Evolutionary conservation across 345 rosid genomes (phyloP).

Genomic region (Arabis hirsuta): DNA sequence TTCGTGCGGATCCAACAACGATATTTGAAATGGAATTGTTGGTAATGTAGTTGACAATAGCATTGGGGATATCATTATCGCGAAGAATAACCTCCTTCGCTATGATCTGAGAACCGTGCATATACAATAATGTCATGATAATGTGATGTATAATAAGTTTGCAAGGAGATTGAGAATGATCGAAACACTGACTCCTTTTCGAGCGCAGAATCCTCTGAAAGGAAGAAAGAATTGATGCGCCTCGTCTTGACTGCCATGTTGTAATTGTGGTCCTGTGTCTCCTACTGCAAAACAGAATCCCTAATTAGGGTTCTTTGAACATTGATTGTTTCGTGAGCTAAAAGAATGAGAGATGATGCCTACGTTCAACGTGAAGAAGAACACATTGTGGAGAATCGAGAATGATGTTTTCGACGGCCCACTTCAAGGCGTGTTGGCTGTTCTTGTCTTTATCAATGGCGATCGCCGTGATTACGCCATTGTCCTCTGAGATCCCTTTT

Average conservation of each 20-base stretch:
- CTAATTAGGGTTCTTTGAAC: slow-evolving; percentile 13
- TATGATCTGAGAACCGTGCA: slow-evolving; percentile 49
- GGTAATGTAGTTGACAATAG: slow-evolving; percentile 51
- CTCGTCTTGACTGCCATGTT: slow-evolving; percentile 49
- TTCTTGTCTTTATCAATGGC: slow-evolving; percentile 82
- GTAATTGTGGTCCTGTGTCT: slow-evolving; percentile 40
- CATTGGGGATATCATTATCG: slow-evolving; percentile 58
- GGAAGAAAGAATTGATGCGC: slow-evolving; percentile 59
- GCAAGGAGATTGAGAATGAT: slow-evolving; percentile 5
- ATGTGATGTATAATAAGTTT: not conserved
- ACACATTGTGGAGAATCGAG: slow-evolving; percentile 58
- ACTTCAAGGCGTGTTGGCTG: slow-evolving; percentile 77
- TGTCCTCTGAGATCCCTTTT: not conserved
- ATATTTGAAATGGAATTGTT: slow-evolving; percentile 50
- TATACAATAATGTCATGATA: not conserved
- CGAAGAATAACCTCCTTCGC: slow-evolving; percentile 58
- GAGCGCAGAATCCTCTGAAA: slow-evolving; percentile 64
- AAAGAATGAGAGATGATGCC: slow-evolving; percentile 5
- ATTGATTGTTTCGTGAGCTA: slow-evolving; percentile 1
- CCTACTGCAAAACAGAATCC: slow-evolving; percentile 27
- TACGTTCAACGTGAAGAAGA: slow-evolving; percentile 62
- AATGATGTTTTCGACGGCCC: slow-evolving; percentile 75
- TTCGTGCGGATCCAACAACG: slow-evolving; percentile 61
- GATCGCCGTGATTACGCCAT: slow-evolving; percentile 48
- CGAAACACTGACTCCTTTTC: slow-evolving; percentile 63